phyloP scores from a whole-genome alignment of 2,329 filamentous ascomycete genomes.

The Pseudogymnoascus sp. region DNA sequence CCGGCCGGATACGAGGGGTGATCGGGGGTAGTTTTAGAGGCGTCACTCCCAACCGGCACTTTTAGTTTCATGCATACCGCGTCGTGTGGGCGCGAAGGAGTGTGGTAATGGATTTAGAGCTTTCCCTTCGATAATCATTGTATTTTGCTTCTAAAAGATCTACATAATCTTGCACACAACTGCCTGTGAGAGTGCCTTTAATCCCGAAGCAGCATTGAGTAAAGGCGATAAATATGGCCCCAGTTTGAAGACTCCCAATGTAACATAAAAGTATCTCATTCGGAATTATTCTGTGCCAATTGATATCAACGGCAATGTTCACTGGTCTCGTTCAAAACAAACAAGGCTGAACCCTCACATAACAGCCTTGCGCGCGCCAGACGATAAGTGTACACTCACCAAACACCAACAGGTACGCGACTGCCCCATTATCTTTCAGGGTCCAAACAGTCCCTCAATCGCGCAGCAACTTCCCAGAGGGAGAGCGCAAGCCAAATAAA shows the following conservation, averaged over 20 bases:
- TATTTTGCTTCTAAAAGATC: not conserved
- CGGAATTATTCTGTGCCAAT: not conserved
- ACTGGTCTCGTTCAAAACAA: not conserved
- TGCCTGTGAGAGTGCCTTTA: not conserved
- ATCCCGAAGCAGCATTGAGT: no score
- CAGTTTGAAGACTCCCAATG: not conserved
- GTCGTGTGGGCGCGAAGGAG: constrained; percentile 1
- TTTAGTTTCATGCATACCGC: constrained; percentile 5
- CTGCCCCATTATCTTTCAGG: not conserved
- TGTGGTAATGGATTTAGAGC: constrained; percentile 6
- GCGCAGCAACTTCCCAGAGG: not conserved
- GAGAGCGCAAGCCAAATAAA: not conserved
- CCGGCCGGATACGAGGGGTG: constrained; percentile 3
- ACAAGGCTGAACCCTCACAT: not conserved
- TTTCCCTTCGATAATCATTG: constrained; percentile 4
- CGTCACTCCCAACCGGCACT: constrained; percentile 5
- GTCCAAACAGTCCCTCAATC: constrained; percentile 7
- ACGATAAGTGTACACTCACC: not conserved
- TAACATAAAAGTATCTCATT: not conserved
- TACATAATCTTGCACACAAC: not conserved
- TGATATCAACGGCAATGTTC: not conserved
- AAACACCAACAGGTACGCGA: not conserved
- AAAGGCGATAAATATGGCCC: not conserved
- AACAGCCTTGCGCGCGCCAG: not conserved
- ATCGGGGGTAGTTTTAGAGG: constrained; percentile 1